These are phyloP conservation scores for Aspergillus affinis DNA, from an alignment of 495 filamentous ascomycete genomes.

Conservation along the genomic window DNA sequence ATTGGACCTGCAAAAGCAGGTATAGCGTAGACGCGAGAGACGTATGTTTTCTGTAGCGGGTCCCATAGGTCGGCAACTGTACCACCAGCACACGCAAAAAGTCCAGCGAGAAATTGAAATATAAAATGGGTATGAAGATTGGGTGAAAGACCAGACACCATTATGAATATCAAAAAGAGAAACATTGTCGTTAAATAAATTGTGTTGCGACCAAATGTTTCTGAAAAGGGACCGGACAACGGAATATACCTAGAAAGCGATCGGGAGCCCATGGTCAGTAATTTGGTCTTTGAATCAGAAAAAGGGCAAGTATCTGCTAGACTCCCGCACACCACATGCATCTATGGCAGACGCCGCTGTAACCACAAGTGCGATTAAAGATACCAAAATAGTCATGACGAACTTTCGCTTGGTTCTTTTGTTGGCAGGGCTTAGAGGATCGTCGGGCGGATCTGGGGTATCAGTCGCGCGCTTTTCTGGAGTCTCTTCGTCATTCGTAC, in stretches of 20 bases:
- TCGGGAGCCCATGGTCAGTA: too few relatives aligned
- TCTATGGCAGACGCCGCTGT: conserved; percentile 51
- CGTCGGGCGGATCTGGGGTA: conserved; percentile 39
- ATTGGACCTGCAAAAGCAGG: conserved; percentile 39
- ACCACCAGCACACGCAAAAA: conserved; percentile 48
- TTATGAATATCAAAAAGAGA: conserved; percentile 46
- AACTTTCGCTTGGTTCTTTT: conserved; percentile 39
- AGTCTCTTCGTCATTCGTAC: not conserved
- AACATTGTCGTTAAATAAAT: conserved; percentile 50
- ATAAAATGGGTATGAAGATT: conserved; percentile 42
- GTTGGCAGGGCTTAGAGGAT: conserved; percentile 57
- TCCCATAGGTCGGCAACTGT: conserved; percentile 45
- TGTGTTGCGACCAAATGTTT: conserved; percentile 55
- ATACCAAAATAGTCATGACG: conserved; percentile 47
- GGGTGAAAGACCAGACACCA: conserved; percentile 41
- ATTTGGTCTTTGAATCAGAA: too few relatives aligned
- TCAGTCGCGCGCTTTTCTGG: conserved; percentile 2
- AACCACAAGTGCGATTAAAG: conserved; percentile 50
- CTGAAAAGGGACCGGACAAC: conserved; percentile 50
- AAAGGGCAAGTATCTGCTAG: conserved; percentile 40
- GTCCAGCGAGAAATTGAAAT: conserved; percentile 47
- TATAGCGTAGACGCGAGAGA: conserved; percentile 44
- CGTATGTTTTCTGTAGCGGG: conserved; percentile 41
- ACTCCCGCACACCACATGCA: conserved; percentile 36
- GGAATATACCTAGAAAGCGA: conserved; percentile 51